These are phyloP conservation scores for Tetrahymena elliotti DNA, from an alignment of 73 alveolate species.

Conservation along the genomic window DNA sequence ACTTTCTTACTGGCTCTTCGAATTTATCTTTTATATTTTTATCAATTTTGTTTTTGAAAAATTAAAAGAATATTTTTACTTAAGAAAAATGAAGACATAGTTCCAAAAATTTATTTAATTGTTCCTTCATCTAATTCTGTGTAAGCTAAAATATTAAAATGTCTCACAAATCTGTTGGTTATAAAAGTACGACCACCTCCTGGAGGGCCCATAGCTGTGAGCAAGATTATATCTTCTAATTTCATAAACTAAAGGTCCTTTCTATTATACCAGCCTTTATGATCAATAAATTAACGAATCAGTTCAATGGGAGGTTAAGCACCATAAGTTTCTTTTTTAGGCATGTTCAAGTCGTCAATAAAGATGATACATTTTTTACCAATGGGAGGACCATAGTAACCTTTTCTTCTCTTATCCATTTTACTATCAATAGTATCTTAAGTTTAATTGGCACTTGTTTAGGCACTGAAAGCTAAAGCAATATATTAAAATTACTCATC, in stretches of 20 bases:
- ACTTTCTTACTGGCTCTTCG: conserved; percentile 54
- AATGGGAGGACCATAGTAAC: conserved; percentile 95
- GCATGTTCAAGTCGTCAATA: conserved; percentile 99
- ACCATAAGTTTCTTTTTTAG: conserved; percentile 97
- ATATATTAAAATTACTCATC: conserved; percentile 88
- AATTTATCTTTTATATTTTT: conserved; percentile 11
- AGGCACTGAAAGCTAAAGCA: conserved; percentile 88
- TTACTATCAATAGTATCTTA: conserved; percentile 92
- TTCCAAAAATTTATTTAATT: not conserved
- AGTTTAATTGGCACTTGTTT: conserved; percentile 78
- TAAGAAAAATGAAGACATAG: not conserved
- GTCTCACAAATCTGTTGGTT: conserved; percentile 94
- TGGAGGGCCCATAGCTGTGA: conserved; percentile 99
- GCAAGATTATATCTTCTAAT: conserved; percentile 89
- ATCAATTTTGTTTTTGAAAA: conserved; percentile 42
- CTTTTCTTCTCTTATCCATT: conserved; percentile 94
- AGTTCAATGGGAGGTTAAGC: conserved; percentile 99
- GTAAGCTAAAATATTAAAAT: conserved; percentile 83
- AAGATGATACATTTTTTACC: conserved; percentile 95
- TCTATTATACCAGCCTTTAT: conserved; percentile 97
- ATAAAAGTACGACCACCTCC: conserved; percentile 98
- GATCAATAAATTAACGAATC: conserved; percentile 97
- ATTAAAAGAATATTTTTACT: not conserved
- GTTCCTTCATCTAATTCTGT: conserved; percentile 60
- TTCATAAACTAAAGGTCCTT: conserved; percentile 89